Evolutionary conservation across 2,329 filamentous ascomycete species (phyloP), one percentile per base, ranked within the genome.

Genomic region (Conoideocrella luteorostrata): DNA sequence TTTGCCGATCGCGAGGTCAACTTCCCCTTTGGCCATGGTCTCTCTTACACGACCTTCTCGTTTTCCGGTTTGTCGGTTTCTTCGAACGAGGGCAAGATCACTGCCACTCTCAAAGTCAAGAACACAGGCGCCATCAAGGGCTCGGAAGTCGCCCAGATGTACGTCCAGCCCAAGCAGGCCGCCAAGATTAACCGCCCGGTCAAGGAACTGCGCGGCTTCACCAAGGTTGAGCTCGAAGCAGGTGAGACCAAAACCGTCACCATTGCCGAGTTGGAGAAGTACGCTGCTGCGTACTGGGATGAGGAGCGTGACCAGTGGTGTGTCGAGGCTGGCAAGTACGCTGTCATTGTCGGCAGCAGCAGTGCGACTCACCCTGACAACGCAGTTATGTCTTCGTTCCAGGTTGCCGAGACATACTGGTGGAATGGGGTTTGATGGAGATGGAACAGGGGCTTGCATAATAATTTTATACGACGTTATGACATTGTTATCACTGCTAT

Each of bases 11-110:
- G 79, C 4, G 69, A 72, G 1, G 77, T 83, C 0, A 73, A 84
- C 22, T 93, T 90, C 63, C 75, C 83, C 45, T 94, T 94, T 58
- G 87, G 87, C 11, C 82, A 88, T 56, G 88, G 88, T 2, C 70
- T 93, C 2, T 86, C 82, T 13, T 93, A 90, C 64, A 89, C 86
- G 0, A 78, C 68, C 0, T 91, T 91, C 59, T 52, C 60, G 9
- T 73, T 75, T 51, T 74, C 70, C 1, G 66, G 74, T 32, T 65
- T 82, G 10, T 58, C 60, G 2, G 68, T 78, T 7, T 20, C 24
- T 5, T 9, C 18, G 18, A 17, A 17, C 0, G 68, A 78, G 17
- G 70, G 67, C 46, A 69, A 75, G 45, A 56, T 73, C 3, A 57
- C 65, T 3, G 73, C 77, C 3, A 67, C 65, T 0, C 64, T 81